Percentiles rank a stretch among this genome's conserved stretches.
These are phyloP conservation scores for Candida nemodendra DNA, from an alignment of 805 yeast species.

Conservation along the genomic window DNA sequence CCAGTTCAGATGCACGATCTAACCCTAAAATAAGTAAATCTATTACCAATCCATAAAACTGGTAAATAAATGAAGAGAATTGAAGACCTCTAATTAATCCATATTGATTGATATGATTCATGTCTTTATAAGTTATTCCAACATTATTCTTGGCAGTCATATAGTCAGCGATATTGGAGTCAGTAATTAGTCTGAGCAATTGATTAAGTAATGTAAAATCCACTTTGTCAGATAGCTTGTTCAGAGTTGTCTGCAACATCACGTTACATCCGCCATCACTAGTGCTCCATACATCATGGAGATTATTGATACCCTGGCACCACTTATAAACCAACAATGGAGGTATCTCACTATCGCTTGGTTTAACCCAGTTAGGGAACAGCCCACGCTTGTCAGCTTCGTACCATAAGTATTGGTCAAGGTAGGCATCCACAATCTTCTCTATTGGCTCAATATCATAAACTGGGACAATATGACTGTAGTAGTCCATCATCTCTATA, in stretches of 20 bases:
- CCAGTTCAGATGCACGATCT: slow-evolving; percentile 83
- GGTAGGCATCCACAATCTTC: slow-evolving; percentile 92
- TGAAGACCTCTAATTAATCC: slow-evolving; percentile 89
- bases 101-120: slow-evolving; percentile 87
- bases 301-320: slow-evolving; percentile 86
- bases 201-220: slow-evolving; percentile 87
- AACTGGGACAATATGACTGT: slow-evolving; percentile 79
- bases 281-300: slow-evolving; percentile 77
- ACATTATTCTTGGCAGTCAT: slow-evolving; percentile 89
- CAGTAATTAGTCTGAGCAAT: slow-evolving; percentile 74
- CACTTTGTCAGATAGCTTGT: slow-evolving; percentile 75
- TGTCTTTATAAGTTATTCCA: slow-evolving; percentile 80
- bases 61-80: slow-evolving; percentile 85
- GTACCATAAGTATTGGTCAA: slow-evolving; percentile 95
- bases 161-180: slow-evolving; percentile 91
- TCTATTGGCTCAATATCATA: slow-evolving; percentile 89
- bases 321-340: slow-evolving; percentile 90
- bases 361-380: slow-evolving; percentile 96
- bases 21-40: slow-evolving; percentile 82
- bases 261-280: slow-evolving; percentile 75
- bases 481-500: slow-evolving; percentile 88
- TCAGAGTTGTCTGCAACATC: slow-evolving; percentile 72
- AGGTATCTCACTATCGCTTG: slow-evolving; percentile 90
- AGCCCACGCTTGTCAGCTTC: slow-evolving; percentile 84
- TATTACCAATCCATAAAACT: slow-evolving; percentile 81